Evolutionary conservation across 2,329 filamentous ascomycete species (phyloP).

Genomic region (Boeremia lycopersici): DNA sequence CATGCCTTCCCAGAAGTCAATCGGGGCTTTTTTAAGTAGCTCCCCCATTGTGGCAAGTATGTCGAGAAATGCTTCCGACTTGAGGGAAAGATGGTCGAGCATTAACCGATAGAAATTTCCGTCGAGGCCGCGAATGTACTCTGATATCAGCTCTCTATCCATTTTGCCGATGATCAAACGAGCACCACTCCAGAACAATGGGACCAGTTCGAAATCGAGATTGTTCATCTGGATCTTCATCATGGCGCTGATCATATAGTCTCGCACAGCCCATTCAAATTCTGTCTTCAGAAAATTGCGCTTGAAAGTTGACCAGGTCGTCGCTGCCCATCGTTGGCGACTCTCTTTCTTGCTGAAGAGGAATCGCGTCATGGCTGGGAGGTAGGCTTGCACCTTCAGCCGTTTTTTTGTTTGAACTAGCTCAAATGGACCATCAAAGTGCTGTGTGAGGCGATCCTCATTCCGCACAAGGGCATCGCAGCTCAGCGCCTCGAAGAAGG

Average conservation of each 20-base stretch:
- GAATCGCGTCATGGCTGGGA: conserved; percentile 84
- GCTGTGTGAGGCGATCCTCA: conserved; percentile 57
- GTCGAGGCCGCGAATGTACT: conserved; percentile 79
- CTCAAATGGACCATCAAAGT: conserved; percentile 84
- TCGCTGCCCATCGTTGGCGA: conserved; percentile 70
- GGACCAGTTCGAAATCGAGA: conserved; percentile 60
- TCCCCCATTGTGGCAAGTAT: conserved; percentile 73
- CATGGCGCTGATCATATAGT: conserved; percentile 72
- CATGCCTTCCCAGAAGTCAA: conserved; percentile 87
- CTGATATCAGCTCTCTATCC: conserved; percentile 74
- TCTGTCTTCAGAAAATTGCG: conserved; percentile 70
- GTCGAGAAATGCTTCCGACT: conserved; percentile 64
- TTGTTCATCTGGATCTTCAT: conserved; percentile 64
- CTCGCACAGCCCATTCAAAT: conserved; percentile 86
- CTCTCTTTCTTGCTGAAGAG: conserved; percentile 74
- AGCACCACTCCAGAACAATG: conserved; percentile 80
- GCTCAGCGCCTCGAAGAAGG: conserved; percentile 87
- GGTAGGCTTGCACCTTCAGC: conserved; percentile 75
- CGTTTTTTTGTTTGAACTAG: conserved; percentile 78
- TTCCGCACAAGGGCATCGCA: conserved; percentile 76
- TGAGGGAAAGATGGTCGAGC: conserved; percentile 66
- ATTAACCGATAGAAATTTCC: conserved; percentile 67
- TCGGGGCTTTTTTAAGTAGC: conserved; percentile 75
- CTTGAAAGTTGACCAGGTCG: conserved; percentile 70
- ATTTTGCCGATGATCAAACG: conserved; percentile 75